Conservation (phyloP, 495 filamentous ascomycete species). For the Penicillium malachiteum region DNA sequence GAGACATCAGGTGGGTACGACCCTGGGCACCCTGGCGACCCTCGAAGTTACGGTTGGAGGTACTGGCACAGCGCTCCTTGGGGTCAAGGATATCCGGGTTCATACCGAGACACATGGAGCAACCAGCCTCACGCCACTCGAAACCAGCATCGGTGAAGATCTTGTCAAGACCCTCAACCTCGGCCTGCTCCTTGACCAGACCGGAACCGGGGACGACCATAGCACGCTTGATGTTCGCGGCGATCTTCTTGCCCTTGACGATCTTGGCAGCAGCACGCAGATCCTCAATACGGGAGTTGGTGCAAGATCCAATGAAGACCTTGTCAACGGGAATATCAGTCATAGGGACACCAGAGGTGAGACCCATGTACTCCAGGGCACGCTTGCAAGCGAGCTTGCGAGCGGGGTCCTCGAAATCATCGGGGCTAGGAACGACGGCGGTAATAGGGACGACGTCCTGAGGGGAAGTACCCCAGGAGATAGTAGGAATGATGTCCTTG, state of each 20-base stretch:
- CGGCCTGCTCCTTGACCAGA: constrained; percentile 89
- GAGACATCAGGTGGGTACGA: constrained; percentile 94
- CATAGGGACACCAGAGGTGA: constrained; percentile 80
- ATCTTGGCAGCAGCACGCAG: constrained; percentile 82
- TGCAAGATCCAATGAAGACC: constrained; percentile 98
- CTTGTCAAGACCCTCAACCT: constrained; percentile 87
- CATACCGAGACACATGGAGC: constrained; percentile 99
- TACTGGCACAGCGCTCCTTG: constrained; percentile 89
- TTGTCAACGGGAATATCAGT: constrained; percentile 90
- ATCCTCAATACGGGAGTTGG: constrained; percentile 96
- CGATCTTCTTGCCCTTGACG: constrained; percentile 81
- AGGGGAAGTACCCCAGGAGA: constrained; percentile 96
- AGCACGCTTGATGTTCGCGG: constrained; percentile 83
- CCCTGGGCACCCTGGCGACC: constrained; percentile 92
- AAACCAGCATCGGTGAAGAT: constrained; percentile 91
- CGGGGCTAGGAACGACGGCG: constrained; percentile 83
- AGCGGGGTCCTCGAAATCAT: constrained; percentile 73
- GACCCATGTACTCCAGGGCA: constrained; percentile 94
- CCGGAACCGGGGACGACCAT: constrained; percentile 97
- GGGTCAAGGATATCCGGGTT: constrained; percentile 98
- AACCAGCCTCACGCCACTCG: constrained; percentile 97
- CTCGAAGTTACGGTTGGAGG: constrained; percentile 97
- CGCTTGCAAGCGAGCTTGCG: constrained; percentile 77
- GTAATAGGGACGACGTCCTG: constrained; percentile 95
- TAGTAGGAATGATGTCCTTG: constrained; percentile 88